Base-by-base conservation (phyloP, 768 basidiomycete species). In the Lentinula aciculospora region DNA sequence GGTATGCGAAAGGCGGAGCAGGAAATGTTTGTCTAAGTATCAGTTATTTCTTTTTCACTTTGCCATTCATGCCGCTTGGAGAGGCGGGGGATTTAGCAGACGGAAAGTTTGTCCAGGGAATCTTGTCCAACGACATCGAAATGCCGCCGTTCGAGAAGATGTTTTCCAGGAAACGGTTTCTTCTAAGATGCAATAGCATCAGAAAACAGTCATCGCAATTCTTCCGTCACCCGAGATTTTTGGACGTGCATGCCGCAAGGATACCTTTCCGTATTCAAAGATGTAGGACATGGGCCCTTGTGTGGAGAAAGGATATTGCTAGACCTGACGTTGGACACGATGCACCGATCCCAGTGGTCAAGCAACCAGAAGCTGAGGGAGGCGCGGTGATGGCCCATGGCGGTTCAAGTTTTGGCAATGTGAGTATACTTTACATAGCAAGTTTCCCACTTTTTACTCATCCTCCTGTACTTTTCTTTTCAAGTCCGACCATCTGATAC, bases 51-150 rank as follows among this genome's bases (percentile, higher is more conserved):
- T 69, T 64, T 36, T 74, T 72, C 60, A 69, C 66, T 19, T 70
- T 81, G 15, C 76, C 80, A 0, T 79, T 76, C 61, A 78, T 81
- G 70, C 81, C 82, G 4, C 53, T 76, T 1, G 72, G 71, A 4
- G 61, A 57, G 19, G 57, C 63, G 28, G 62, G 45, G 9, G 64
- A 60, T 39, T 59, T 78, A 25, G 61, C 62, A 39, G 74, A 63
- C 13, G 77, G 73, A 4, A 68, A 70, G 58, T 8, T 12, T 28
- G 28, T n/a, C n/a, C n/a, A 23, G 9, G 28, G 8, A 9, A n/a
- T 15, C 31, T 31, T 1, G 17, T 48, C 44, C 17, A 21, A 28
- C 19, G 62, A 65, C 1, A 21, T 15, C 10, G 23, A 48, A 29
- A 62, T 78, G 25, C 82, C 83, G 1, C 60, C 72, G 3, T 74